Evolutionary conservation across 768 basidiomycete species (phyloP).

Genomic region (Auriscalpium orientale): DNA sequence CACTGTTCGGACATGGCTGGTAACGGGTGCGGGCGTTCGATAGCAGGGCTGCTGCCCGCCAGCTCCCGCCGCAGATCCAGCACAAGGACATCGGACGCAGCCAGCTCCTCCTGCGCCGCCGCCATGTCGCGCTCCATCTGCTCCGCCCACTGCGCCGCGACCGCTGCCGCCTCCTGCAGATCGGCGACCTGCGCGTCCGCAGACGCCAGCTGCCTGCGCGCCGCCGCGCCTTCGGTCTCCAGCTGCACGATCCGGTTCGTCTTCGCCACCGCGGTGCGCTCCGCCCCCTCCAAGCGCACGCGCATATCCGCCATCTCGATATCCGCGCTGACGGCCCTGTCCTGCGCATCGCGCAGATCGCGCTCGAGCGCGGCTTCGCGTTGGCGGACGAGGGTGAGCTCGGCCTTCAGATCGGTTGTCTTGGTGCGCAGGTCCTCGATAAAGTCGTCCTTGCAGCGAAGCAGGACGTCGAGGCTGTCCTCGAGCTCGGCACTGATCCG

Average conservation of each 20-base stretch:
- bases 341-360: conserved; percentile 5
- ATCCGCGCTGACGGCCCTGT: conserved; percentile 10
- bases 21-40: background rate
- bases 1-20: background rate
- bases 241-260: conserved; percentile 17
- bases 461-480: conserved; percentile 5
- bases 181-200: conserved; percentile 6
- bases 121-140: conserved; percentile 10
- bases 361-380: conserved; percentile 8
- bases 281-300: conserved; percentile 12
- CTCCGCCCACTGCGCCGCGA: background rate
- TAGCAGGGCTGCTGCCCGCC: background rate
- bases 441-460: conserved; percentile 13
- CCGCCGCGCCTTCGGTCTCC: conserved; percentile 6
- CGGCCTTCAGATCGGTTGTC: conserved; percentile 1
- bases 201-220: conserved; percentile 3
- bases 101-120: conserved; percentile 1
- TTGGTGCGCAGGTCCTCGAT: conserved; percentile 12
- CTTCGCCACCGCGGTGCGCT: conserved; percentile 10
- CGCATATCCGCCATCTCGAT: conserved; percentile 13
- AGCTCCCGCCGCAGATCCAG: conserved; percentile 9
- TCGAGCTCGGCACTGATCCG: conserved; percentile 10
- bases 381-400: background rate
- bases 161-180: conserved; percentile 4
- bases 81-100: conserved; percentile 1